A percentile compares a stretch with the other conserved stretches of the same genome.
Evolutionary conservation across 352 stramenopile species (phyloP).

Genomic region (Nothophytophthora sp.): DNA sequence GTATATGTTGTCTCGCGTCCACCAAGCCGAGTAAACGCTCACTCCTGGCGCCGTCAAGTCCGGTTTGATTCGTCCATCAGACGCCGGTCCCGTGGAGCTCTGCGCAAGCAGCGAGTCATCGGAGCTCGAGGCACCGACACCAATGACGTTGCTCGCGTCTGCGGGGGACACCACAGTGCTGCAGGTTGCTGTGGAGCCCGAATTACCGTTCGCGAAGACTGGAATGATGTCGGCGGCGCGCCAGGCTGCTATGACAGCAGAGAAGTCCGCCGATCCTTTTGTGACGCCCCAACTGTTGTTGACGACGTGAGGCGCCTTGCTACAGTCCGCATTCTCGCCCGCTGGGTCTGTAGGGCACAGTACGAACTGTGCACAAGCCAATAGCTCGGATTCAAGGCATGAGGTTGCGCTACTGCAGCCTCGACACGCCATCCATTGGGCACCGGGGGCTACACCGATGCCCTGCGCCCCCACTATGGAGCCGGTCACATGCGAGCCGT

Average conservation of each 20-base stretch:
- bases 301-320: constrained; percentile 44
- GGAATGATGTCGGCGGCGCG: constrained; percentile 41
- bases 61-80: constrained; percentile 32
- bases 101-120: constrained; percentile 25
- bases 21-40: constrained; percentile 34
- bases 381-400: constrained; percentile 32
- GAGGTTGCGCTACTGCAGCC: constrained; percentile 17
- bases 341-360: constrained; percentile 45
- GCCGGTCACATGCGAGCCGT: constrained; percentile 31
- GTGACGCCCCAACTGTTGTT: constrained; percentile 51
- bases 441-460: constrained; percentile 27
- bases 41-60: constrained; percentile 43
- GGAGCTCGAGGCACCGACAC: constrained; percentile 29
- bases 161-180: constrained; percentile 28
- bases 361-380: constrained; percentile 58
- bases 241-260: constrained; percentile 38
- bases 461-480: constrained; percentile 19
- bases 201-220: constrained; percentile 46
- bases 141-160: constrained; percentile 36
- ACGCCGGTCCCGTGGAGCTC: constrained; percentile 38
- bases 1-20: constrained; percentile 38
- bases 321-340: constrained; percentile 36
- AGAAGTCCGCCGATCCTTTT: constrained; percentile 25
- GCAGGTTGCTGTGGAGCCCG: constrained; percentile 22
- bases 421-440: constrained; percentile 29